Evolutionary conservation across 768 basidiomycete species (phyloP).

Genomic region (Hortiboletus flavorubellus): DNA sequence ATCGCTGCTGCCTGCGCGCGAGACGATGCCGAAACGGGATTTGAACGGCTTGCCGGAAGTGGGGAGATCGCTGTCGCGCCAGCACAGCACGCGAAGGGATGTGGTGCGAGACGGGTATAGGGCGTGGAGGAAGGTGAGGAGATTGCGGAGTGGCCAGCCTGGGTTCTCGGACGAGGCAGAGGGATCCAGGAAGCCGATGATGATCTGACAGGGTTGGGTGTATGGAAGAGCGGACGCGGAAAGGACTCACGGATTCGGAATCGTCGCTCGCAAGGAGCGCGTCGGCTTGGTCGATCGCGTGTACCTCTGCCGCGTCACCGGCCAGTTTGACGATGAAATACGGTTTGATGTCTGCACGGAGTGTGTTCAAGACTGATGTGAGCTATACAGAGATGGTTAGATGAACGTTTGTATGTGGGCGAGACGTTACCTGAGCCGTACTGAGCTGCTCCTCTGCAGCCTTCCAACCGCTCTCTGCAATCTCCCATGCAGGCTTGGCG

Average conservation of each 20-base stretch:
- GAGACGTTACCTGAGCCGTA: constrained; percentile 35
- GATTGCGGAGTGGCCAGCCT: constrained; percentile 93
- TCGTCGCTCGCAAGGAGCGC: constrained; percentile 52
- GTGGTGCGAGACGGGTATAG: constrained; percentile 49
- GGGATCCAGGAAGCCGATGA: constrained; percentile 78
- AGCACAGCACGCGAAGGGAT: constrained; percentile 65
- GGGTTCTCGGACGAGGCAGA: constrained; percentile 72
- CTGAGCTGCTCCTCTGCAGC: constrained; percentile 45
- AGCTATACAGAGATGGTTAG: constrained; percentile 38
- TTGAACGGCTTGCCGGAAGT: constrained; percentile 45
- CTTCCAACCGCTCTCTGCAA: constrained; percentile 58
- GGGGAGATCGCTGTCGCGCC: constrained; percentile 64
- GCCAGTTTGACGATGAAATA: constrained; percentile 61
- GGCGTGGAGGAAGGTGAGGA: constrained; percentile 75
- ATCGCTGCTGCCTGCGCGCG: constrained; percentile 15
- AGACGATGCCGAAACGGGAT: constrained; percentile 58
- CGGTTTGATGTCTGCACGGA: constrained; percentile 40
- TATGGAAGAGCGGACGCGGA: background rate
- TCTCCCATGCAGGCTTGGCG: constrained; percentile 88
- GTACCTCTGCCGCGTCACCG: constrained; percentile 38
- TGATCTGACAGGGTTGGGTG: constrained; percentile 35
- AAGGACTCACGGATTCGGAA: constrained; percentile 39
- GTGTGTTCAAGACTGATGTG: constrained; percentile 46
- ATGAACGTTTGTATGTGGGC: background rate
- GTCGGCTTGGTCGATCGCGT: constrained; percentile 53